Conservation (phyloP, 345 rosid species). For the Erodium maritimum region DNA sequence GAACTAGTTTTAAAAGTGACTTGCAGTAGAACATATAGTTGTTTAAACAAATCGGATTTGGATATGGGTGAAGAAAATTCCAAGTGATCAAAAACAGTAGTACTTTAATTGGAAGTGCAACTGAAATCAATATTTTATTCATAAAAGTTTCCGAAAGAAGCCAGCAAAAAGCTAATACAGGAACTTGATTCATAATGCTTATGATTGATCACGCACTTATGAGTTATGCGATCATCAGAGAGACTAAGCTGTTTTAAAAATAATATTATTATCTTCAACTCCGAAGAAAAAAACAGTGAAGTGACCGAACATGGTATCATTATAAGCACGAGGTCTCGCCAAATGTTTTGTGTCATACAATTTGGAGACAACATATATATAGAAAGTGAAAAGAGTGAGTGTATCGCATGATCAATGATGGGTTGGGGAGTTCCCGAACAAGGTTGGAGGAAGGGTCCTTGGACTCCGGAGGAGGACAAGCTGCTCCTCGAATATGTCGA, state of each 20-base stretch:
- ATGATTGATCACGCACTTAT: background rate
- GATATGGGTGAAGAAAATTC: no score
- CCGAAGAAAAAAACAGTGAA: conserved; percentile 3
- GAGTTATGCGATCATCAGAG: conserved; percentile 4
- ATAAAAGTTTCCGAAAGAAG: background rate
- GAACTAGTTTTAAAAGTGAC: no score
- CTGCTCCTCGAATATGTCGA: conserved; percentile 46
- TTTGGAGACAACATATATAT: conserved; percentile 23
- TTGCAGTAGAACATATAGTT: no score
- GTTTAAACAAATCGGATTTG: no score
- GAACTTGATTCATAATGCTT: background rate
- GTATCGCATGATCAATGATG: conserved; percentile 14
- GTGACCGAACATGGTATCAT: conserved; percentile 9
- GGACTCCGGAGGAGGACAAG: conserved; percentile 79
- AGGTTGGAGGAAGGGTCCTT: conserved; percentile 76
- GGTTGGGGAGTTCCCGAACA: conserved; percentile 35
- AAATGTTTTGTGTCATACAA: conserved; percentile 19
- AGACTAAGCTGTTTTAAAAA: conserved; percentile 9
- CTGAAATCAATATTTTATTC: no score
- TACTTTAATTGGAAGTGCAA: conserved; percentile 1
- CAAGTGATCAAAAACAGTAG: no score
- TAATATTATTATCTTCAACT: no score
- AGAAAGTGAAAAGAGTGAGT: background rate
- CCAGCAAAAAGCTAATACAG: background rate
- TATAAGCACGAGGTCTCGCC: conserved; percentile 9